A percentile compares a stretch with the other conserved stretches of the same genome.
phyloP scores from a whole-genome alignment of 2,329 filamentous ascomycete genomes.

The Polychaeton citri region DNA sequence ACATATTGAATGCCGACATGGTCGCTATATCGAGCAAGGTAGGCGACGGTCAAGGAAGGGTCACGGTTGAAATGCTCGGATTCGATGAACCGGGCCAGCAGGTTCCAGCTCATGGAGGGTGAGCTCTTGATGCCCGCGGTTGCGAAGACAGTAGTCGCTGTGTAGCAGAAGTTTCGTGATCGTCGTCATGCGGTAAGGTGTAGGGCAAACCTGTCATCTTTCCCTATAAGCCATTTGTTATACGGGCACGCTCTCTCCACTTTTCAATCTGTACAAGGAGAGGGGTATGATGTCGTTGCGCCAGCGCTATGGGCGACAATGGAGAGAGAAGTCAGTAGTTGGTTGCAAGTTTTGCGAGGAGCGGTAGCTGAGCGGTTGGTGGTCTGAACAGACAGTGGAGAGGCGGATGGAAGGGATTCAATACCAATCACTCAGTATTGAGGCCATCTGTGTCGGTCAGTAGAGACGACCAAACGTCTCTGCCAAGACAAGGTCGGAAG shows the following conservation, averaged over 20 bases:
- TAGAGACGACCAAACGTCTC: too few relatives aligned
- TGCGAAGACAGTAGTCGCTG: not conserved
- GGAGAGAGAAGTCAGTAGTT: too few relatives aligned
- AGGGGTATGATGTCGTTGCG: not conserved
- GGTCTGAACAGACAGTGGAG: too few relatives aligned
- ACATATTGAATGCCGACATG: conserved; percentile 85
- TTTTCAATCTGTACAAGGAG: not conserved
- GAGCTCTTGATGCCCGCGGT: conserved; percentile 2
- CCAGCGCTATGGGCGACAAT: too few relatives aligned
- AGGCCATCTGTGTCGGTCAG: too few relatives aligned
- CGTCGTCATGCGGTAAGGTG: not conserved
- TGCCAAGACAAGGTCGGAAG: too few relatives aligned
- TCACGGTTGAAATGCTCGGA: conserved; percentile 89
- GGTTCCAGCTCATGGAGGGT: conserved; percentile 53
- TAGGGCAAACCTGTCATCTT: not conserved
- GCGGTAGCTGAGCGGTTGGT: too few relatives aligned
- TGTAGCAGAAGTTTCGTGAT: not conserved
- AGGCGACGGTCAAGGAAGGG: conserved; percentile 76
- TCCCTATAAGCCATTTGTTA: not conserved
- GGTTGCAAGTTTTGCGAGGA: too few relatives aligned
- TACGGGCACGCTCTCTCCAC: not conserved
- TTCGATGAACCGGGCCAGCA: conserved; percentile 82
- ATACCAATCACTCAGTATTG: too few relatives aligned
- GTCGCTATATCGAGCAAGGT: conserved; percentile 77
- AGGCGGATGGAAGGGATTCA: too few relatives aligned